Base-by-base conservation (phyloP, 352 stramenopile species). In the Phytophthora uliginosa region DNA sequence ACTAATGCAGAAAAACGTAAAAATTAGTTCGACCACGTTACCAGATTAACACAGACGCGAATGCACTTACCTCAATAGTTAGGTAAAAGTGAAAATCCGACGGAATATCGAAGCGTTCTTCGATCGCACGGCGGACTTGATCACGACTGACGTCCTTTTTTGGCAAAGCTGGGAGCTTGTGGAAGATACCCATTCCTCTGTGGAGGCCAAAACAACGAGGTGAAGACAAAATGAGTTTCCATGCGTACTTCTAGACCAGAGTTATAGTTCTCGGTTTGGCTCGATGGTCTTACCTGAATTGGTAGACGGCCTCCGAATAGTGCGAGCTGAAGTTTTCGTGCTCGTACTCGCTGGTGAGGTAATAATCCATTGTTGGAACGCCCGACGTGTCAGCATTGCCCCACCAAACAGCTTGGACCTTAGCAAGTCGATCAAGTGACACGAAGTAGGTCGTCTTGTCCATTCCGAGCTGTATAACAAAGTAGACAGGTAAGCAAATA, bases 381-480 rank as follows among this genome's bases (percentile, higher is more conserved):
- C 89, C 85, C 0, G 85, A 86, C 0, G 89, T 95, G 62, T 95
- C 89, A 13, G 89, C 75, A 56, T 92, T 91, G 6, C 84, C 87
- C 82, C 85, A 94, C 87, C 87, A 95, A 58, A 73, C 84, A 3
- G 87, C 87, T 76, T 95, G 89, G 7, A 93, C 60, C 10, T 79
- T 78, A 17, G 89, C 89, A 26, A 95, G 75, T 0, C 86, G 86
- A 59, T 82, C 68, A 24, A 92, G 87, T 33, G 85, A 86, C 22
- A 95, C 45, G 52, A 95, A 94, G 56, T 86, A 95, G 8, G 85
- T 91, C n/a, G 82, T 86, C 42, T 92, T 90, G 69, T 95, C 86
- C 75, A 90, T 88, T 6, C 88, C 88, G 38, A 95, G 77, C 88
- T 95, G 59, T 33, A 10, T 15, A 70, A 4, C 45, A 63, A 65